A percentile compares a stretch with the other conserved stretches of the same genome.
phyloP scores from a whole-genome alignment of 371 early-diverging fungal species.

The Capniomyces stellatus region DNA sequence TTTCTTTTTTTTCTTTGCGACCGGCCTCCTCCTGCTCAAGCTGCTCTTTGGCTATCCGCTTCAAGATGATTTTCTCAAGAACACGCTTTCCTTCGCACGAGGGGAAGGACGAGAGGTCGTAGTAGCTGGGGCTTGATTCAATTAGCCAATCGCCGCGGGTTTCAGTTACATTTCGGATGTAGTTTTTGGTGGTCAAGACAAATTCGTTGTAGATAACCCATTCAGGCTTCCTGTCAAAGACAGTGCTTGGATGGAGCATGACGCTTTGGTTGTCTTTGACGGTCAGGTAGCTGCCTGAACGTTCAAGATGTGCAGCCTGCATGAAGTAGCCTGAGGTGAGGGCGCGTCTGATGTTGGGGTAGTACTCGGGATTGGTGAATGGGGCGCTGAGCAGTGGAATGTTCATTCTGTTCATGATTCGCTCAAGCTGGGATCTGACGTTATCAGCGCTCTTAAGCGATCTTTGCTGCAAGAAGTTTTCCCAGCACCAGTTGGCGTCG shows the following conservation, averaged over 20 bases:
- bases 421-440: constrained; percentile 70
- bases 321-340: constrained; percentile 85
- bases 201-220: constrained; percentile 97
- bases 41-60: constrained; percentile 13
- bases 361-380: constrained; percentile 58
- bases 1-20: too few relatives aligned
- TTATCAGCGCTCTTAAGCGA: constrained; percentile 81
- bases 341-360: constrained; percentile 70
- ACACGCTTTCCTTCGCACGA: constrained; percentile 76
- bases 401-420: constrained; percentile 61
- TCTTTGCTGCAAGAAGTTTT: constrained; percentile 75
- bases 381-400: constrained; percentile 48
- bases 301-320: constrained; percentile 89
- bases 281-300: constrained; percentile 76
- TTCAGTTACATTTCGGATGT: constrained; percentile 84
- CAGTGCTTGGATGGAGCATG: constrained; percentile 81
- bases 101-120: constrained; percentile 71
- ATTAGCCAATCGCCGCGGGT: constrained; percentile 80
- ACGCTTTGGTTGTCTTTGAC: constrained; percentile 94
- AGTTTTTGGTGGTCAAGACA: constrained; percentile 88
- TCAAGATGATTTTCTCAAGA: constrained; percentile 31
- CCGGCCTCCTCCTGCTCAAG: too few relatives aligned
- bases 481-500: constrained; percentile 66
- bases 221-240: constrained; percentile 73
- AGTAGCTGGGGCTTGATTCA: constrained; percentile 71